Evolutionary conservation across 768 basidiomycete species (phyloP), one percentile per base, ranked within the genome.

Genomic region (Lactarius quietus): DNA sequence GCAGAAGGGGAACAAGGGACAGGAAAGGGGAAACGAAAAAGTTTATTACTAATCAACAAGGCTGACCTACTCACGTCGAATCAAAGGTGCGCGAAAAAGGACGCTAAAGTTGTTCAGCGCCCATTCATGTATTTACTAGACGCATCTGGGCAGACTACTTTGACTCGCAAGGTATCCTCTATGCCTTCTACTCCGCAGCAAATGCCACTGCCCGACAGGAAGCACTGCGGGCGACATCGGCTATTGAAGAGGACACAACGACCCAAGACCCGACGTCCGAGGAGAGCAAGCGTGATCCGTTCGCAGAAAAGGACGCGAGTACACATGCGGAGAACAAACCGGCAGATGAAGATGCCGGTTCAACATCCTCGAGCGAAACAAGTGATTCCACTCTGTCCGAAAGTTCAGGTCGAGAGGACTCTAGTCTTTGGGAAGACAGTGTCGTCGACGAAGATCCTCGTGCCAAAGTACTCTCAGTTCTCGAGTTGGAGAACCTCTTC

Each of bases 141-240:
- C 80, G 80, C 48, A 78, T 81, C 68, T 99, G 97, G 97, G 96
- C 95, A 29, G 90, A 95, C 73, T 90, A 93, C 72, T 95, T 96
- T 70, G 93, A 95, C 63, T 70, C 79, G 14, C 82, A 90, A 70
- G 82, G 83, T 9, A 79, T 95, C 51, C 82, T 80, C 64, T 97
- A 92, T 71, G 94, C 92, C 0, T 96, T 99, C 74, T 96, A 95
- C 78, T 95, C 97, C 8, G 95, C 97, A 8, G 83, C 91, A 14
- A 90, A 92, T 77, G 93, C 93, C 31, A 80, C 86, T 5, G 93
- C 93, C 28, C 71, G 94, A 41, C 96, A 98, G 65, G 84, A 92
- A 74, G 87, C 85, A 61, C 80, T 87, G 55, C 75, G 84, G 70
- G 84, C 86, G 57, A 80, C 81, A 3, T 64, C 71, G 14, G 73